These are phyloP conservation scores for Pichia sp. DNA, from an alignment of 1,139 yeast species.

Conservation along the genomic window DNA sequence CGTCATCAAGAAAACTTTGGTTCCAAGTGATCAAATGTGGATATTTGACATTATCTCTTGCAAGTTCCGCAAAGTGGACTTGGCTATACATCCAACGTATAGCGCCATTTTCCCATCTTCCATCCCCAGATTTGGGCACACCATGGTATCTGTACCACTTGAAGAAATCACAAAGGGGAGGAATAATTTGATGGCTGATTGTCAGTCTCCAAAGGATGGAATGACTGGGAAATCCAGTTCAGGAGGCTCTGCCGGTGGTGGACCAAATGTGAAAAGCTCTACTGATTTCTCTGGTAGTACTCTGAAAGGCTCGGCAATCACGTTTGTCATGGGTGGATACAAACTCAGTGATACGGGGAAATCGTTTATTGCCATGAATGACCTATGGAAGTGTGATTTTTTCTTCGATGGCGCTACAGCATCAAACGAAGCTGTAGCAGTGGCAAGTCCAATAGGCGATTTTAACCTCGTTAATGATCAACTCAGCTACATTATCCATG, in stretches of 20 bases:
- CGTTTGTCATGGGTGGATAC: slow-evolving; percentile 41
- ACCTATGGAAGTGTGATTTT: slow-evolving; percentile 41
- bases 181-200: no score
- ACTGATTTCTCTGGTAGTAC: not conserved
- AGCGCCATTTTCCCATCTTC: slow-evolving; percentile 31
- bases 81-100: slow-evolving; percentile 35
- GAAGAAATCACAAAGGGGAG: slow-evolving; percentile 24
- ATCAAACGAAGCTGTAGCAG: slow-evolving; percentile 23
- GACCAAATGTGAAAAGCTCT: not conserved
- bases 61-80: slow-evolving; percentile 31
- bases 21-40: slow-evolving; percentile 34
- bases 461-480: slow-evolving; percentile 18
- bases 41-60: slow-evolving; percentile 33
- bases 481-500: slow-evolving; percentile 15
- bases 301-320: slow-evolving; percentile 22
- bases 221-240: not conserved
- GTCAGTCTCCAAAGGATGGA: not conserved
- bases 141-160: slow-evolving; percentile 28
- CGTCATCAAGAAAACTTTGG: slow-evolving; percentile 29
- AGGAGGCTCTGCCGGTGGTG: not conserved
- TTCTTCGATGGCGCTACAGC: slow-evolving; percentile 27
- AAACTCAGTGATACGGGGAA: slow-evolving; percentile 15
- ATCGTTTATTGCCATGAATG: slow-evolving; percentile 34
- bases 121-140: slow-evolving; percentile 42
- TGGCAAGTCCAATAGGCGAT: slow-evolving; percentile 25